These are phyloP conservation scores for Trichophyton schoenleinii DNA, from an alignment of 2,329 filamentous ascomycete genomes.

Conservation along the genomic window DNA sequence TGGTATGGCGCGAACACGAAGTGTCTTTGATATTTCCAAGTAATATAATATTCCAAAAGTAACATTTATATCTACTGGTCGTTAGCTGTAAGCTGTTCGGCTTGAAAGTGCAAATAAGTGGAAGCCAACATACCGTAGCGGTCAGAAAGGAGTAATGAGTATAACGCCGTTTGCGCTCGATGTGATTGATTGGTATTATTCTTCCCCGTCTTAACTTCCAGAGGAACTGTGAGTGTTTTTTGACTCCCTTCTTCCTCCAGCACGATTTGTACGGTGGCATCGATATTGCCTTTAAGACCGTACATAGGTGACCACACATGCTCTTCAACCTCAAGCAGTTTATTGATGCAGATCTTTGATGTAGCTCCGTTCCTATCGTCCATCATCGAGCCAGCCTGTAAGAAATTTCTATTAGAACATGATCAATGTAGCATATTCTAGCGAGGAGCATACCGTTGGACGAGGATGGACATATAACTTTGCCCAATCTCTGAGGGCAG, in stretches of 20 bases:
- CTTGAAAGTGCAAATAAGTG: neutral
- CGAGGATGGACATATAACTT: slow-evolving; percentile 60
- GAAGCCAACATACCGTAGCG: slow-evolving; percentile 54
- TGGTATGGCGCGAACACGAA: slow-evolving; percentile 70
- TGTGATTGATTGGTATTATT: slow-evolving; percentile 66
- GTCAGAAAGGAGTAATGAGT: slow-evolving; percentile 83
- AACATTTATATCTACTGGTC: slow-evolving; percentile 60
- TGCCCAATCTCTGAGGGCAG: slow-evolving; percentile 72
- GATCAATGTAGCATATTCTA: neutral
- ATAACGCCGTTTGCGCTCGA: slow-evolving; percentile 85
- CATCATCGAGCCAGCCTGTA: slow-evolving; percentile 55
- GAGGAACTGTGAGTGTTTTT: slow-evolving; percentile 69
- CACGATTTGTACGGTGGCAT: slow-evolving; percentile 83
- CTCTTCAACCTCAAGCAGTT: slow-evolving; percentile 90
- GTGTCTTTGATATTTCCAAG: slow-evolving; percentile 76
- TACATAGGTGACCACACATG: slow-evolving; percentile 98
- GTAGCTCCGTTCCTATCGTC: slow-evolving; percentile 67
- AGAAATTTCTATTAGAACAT: neutral
- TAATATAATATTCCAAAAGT: slow-evolving; percentile 89
- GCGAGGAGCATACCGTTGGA: slow-evolving; percentile 44
- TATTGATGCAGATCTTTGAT: slow-evolving; percentile 73
- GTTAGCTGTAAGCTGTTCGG: neutral
- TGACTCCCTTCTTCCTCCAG: slow-evolving; percentile 58
- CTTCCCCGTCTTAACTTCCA: slow-evolving; percentile 91
- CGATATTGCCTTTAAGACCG: slow-evolving; percentile 92